A percentile compares a stretch with the other conserved stretches of the same genome.
These are phyloP conservation scores for Afroboletus lepidellus DNA, from an alignment of 1,284 basidiomycete species.

Conservation along the genomic window DNA sequence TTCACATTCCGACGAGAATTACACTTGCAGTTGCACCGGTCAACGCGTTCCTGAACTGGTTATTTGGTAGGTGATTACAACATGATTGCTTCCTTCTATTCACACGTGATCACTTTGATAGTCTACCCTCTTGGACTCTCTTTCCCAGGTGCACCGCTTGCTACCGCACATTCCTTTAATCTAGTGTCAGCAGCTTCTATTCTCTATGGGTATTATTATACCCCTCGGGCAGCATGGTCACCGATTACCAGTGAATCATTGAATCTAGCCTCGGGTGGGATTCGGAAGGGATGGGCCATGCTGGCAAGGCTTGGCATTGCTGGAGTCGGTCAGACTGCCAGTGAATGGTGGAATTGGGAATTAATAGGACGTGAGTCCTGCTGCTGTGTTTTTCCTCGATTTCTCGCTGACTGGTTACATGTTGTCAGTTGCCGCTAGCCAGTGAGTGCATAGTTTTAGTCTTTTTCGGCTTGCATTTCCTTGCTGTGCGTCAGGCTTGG, in stretches of 20 bases:
- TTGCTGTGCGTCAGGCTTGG: slow-evolving; percentile 44
- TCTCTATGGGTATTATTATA: slow-evolving; percentile 69
- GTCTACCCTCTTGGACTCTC: slow-evolving; percentile 83
- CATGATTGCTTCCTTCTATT: slow-evolving; percentile 3
- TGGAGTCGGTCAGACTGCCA: slow-evolving; percentile 67
- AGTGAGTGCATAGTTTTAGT: slow-evolving; percentile 38
- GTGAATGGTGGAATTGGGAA: slow-evolving; percentile 95
- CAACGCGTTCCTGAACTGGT: slow-evolving; percentile 83
- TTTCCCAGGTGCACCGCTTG: slow-evolving; percentile 91
- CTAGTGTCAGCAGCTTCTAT: slow-evolving; percentile 72
- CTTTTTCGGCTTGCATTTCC: neutral
- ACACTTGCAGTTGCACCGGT: slow-evolving; percentile 84
- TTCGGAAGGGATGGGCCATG: slow-evolving; percentile 72
- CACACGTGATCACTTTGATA: slow-evolving; percentile 41
- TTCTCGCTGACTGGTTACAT: neutral
- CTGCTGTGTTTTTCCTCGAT: neutral
- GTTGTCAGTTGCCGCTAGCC: slow-evolving; percentile 55
- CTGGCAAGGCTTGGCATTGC: slow-evolving; percentile 75
- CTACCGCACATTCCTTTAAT: slow-evolving; percentile 88
- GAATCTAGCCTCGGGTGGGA: slow-evolving; percentile 67
- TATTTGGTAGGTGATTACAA: slow-evolving; percentile 58
- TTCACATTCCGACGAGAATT: slow-evolving; percentile 85
- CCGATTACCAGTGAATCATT: slow-evolving; percentile 25
- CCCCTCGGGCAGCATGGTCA: slow-evolving; percentile 73
- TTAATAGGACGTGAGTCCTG: slow-evolving; percentile 53